phyloP scores from a whole-genome alignment of 73 alveolate species.

The Paramecium biaurelia region DNA sequence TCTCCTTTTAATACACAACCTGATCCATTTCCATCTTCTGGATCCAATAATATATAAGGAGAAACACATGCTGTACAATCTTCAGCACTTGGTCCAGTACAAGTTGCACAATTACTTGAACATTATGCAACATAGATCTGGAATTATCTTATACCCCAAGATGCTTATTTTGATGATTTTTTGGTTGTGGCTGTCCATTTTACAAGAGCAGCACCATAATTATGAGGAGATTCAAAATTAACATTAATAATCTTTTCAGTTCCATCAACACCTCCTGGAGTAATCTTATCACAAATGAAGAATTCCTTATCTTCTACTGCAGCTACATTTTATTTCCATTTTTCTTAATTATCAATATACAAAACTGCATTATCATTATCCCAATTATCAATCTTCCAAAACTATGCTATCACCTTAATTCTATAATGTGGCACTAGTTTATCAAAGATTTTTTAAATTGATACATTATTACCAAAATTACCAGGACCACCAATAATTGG shows the following conservation, averaged over 20 bases:
- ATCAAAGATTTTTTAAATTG: not conserved
- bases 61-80: constrained; percentile 44
- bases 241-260: not conserved
- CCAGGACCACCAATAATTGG: constrained; percentile 18
- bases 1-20: constrained; percentile 22
- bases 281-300: not conserved
- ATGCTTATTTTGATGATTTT: not conserved
- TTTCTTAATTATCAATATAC: not conserved
- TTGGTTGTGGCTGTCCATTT: not conserved
- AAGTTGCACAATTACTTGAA: constrained; percentile 9
- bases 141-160: constrained; percentile 37
- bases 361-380: not conserved
- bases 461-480: not conserved
- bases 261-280: constrained; percentile 13
- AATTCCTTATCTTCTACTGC: not conserved
- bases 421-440: constrained; percentile 11
- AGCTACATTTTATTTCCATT: not conserved
- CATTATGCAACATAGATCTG: constrained; percentile 11
- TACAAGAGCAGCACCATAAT: constrained; percentile 20
- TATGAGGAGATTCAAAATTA: constrained; percentile 13
- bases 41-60: not conserved
- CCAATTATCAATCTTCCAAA: constrained; percentile 52
- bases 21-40: constrained; percentile 40
- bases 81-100: not conserved
- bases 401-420: not conserved